Percentiles rank a stretch among this genome's conserved stretches.
These are phyloP conservation scores for Colletotrichum noveboracense DNA, from an alignment of 2,329 filamentous ascomycete species.

Conservation along the genomic window DNA sequence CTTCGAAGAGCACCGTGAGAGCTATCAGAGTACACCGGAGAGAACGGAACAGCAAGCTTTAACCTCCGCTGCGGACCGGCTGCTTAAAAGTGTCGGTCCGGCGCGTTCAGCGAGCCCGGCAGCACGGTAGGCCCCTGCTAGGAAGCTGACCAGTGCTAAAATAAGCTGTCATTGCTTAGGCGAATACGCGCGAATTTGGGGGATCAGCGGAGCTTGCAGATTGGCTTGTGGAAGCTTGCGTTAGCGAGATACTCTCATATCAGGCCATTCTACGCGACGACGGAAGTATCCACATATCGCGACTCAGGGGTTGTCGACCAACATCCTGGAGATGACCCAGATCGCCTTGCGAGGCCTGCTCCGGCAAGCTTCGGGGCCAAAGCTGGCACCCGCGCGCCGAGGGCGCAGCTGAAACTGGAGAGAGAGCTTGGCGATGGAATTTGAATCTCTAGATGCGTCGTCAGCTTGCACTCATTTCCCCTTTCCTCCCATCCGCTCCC, in stretches of 20 bases:
- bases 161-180: not conserved
- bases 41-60: not conserved
- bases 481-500: not conserved
- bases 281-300: accelerated
- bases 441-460: not conserved
- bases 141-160: not conserved
- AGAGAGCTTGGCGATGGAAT: not conserved
- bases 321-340: not conserved
- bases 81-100: not conserved
- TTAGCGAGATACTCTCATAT: not conserved
- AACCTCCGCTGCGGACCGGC: not conserved
- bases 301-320: not conserved
- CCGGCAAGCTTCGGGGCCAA: not conserved
- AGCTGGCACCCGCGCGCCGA: not conserved
- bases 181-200: not conserved
- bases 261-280: accelerated
- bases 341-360: not conserved
- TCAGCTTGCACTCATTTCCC: not conserved
- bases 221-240: accelerated
- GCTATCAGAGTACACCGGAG: not conserved
- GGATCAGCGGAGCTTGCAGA: not conserved
- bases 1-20: not conserved
- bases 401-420: not conserved
- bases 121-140: not conserved
- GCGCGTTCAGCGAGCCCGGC: not conserved